phyloP scores from a whole-genome alignment of 2,329 filamentous ascomycete genomes.

The Annulohypoxylon truncatum region DNA sequence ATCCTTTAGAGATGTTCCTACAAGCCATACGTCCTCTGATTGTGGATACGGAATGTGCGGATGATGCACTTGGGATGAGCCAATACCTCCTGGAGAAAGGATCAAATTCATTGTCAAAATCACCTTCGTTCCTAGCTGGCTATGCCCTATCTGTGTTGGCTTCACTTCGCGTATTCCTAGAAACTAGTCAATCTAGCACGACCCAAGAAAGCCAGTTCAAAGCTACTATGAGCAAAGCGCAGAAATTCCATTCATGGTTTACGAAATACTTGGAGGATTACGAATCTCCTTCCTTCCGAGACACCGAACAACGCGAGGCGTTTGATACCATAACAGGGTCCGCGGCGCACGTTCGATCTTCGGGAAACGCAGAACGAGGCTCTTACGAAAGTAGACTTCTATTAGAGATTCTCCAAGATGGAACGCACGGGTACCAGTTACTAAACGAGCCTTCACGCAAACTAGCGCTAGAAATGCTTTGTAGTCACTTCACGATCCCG shows the following conservation, averaged over 20 bases:
- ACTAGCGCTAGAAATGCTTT: constrained; percentile 78
- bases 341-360: constrained; percentile 73
- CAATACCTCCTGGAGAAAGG: constrained; percentile 84
- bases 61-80: constrained; percentile 87
- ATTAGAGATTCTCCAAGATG: constrained; percentile 82
- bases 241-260: constrained; percentile 83
- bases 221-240: constrained; percentile 79
- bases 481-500: constrained; percentile 76
- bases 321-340: constrained; percentile 77
- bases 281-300: constrained; percentile 63
- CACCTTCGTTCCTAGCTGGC: constrained; percentile 82
- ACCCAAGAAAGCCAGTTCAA: constrained; percentile 87
- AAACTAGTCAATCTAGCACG: constrained; percentile 79
- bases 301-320: constrained; percentile 61
- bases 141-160: constrained; percentile 83
- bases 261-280: constrained; percentile 74
- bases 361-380: constrained; percentile 75
- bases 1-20: constrained; percentile 90
- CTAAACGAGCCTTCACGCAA: constrained; percentile 77
- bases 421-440: constrained; percentile 69
- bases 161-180: constrained; percentile 80
- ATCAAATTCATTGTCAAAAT: constrained; percentile 68
- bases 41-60: constrained; percentile 85
- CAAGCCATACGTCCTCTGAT: constrained; percentile 83
- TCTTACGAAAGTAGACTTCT: constrained; percentile 84